Evolutionary conservation across 2,329 filamentous ascomycete species (phyloP).

Genomic region (Cladophialophora bantiana): DNA sequence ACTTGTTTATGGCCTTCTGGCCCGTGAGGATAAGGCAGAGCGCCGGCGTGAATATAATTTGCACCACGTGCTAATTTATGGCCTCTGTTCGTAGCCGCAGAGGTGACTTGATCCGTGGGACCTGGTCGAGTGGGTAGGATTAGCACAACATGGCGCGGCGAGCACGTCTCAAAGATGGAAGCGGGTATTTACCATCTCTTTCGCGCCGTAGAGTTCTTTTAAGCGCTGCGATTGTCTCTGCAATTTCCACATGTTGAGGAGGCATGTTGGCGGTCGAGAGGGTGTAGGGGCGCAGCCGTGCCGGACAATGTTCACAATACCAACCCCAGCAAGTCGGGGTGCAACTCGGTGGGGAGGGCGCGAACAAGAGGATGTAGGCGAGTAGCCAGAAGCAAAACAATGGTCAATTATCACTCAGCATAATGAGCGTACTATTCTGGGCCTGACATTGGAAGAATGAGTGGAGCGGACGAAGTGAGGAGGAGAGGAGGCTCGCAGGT

Average conservation of each 20-base stretch:
- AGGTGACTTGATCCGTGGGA: constrained; percentile 59
- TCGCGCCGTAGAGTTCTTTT: constrained; percentile 60
- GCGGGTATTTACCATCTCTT: constrained; percentile 50
- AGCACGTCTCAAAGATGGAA: neutral
- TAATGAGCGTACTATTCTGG: constrained; percentile 1
- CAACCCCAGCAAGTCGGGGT: neutral
- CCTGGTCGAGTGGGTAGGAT: constrained; percentile 22
- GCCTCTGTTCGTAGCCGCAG: constrained; percentile 63
- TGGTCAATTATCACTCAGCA: constrained; percentile 6
- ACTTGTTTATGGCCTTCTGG: constrained; percentile 65
- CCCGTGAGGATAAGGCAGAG: constrained; percentile 59
- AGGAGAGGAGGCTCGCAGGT: neutral
- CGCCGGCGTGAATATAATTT: constrained; percentile 62
- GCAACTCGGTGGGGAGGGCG: neutral
- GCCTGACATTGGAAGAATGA: neutral
- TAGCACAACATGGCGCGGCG: constrained; percentile 21
- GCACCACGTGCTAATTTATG: constrained; percentile 68
- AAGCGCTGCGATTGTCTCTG: constrained; percentile 63
- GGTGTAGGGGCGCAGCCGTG: neutral
- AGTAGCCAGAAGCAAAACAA: neutral
- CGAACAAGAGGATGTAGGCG: neutral
- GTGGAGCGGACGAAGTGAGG: neutral
- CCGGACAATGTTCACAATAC: neutral
- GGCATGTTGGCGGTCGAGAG: constrained; percentile 32
- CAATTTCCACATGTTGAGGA: constrained; percentile 47